phyloP scores from a whole-genome alignment of 768 basidiomycete genomes.

The Suillus cothurnatus region DNA sequence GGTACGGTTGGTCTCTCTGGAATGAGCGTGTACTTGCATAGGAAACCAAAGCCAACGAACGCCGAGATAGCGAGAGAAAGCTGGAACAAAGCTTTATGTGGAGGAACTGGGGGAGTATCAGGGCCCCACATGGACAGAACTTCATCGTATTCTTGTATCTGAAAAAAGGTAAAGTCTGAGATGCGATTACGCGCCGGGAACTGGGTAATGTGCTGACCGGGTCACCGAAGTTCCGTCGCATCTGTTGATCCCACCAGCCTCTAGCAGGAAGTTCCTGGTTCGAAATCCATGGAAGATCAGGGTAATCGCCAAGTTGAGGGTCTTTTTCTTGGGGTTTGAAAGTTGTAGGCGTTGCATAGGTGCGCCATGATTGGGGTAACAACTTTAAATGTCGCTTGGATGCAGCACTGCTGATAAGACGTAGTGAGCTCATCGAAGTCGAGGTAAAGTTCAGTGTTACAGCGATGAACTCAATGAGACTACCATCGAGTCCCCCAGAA shows the following conservation, averaged over 20 bases:
- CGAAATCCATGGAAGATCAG: slow-evolving; percentile 67
- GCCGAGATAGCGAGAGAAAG: slow-evolving; percentile 61
- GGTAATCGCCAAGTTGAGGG: slow-evolving; percentile 74
- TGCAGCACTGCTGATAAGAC: slow-evolving; percentile 16
- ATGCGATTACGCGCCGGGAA: slow-evolving; percentile 15
- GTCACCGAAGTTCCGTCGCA: slow-evolving; percentile 82
- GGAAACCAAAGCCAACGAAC: slow-evolving; percentile 65
- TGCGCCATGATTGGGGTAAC: slow-evolving; percentile 3
- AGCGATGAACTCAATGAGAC: neutral
- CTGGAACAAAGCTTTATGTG: slow-evolving; percentile 62
- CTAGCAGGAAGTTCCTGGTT: slow-evolving; percentile 61
- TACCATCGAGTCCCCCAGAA: slow-evolving; percentile 24
- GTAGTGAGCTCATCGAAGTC: slow-evolving; percentile 22
- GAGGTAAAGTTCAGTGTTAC: slow-evolving; percentile 13
- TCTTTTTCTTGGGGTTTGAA: slow-evolving; percentile 43
- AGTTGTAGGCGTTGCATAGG: slow-evolving; percentile 30
- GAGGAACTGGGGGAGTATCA: slow-evolving; percentile 64
- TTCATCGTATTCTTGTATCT: slow-evolving; percentile 85
- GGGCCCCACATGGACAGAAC: slow-evolving; percentile 88
- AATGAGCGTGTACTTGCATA: slow-evolving; percentile 54
- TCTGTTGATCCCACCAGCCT: slow-evolving; percentile 77
- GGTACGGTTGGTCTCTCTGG: slow-evolving; percentile 68
- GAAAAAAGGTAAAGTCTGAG: slow-evolving; percentile 18
- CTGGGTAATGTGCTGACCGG: slow-evolving; percentile 47
- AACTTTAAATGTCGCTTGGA: slow-evolving; percentile 7